phyloP scores from a whole-genome alignment of 2,329 filamentous ascomycete genomes.

The Botrytis fragariae region DNA sequence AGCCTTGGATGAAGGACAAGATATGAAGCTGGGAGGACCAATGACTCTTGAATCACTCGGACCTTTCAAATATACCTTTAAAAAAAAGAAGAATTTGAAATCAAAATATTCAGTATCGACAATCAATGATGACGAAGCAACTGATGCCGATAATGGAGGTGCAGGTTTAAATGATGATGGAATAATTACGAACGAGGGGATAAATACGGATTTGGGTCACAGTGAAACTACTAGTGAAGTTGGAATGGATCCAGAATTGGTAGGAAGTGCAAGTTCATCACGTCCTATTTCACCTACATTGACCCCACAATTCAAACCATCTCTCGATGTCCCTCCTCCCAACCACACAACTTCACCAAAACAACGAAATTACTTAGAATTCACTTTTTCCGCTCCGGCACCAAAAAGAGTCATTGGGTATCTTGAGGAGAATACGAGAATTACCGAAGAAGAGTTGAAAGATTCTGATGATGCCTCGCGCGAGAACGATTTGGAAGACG shows the following conservation, averaged over 20 bases:
- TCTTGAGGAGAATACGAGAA: background rate
- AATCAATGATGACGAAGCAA: background rate
- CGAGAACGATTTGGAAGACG: background rate
- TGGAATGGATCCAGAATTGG: conserved; percentile 16
- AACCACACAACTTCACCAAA: background rate
- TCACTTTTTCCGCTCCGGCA: background rate
- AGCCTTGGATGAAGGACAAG: conserved; percentile 8
- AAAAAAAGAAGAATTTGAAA: conserved; percentile 21
- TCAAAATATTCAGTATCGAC: conserved; percentile 6
- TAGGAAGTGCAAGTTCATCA: conserved; percentile 14
- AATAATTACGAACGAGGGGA: background rate
- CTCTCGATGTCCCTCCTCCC: background rate
- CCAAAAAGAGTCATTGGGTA: background rate
- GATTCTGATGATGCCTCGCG: background rate
- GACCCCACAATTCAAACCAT: conserved; percentile 4
- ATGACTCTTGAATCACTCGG: conserved; percentile 23
- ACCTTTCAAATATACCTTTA: conserved; percentile 24
- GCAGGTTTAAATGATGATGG: background rate
- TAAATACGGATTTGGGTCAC: background rate
- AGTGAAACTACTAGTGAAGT: conserved; percentile 11
- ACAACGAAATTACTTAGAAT: background rate
- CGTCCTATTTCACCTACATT: background rate
- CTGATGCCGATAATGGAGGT: background rate
- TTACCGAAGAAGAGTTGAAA: background rate
- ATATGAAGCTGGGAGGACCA: conserved; percentile 18